These are phyloP conservation scores for Diplodia sapinea DNA, from an alignment of 2,329 filamentous ascomycete species.

Conservation along the genomic window DNA sequence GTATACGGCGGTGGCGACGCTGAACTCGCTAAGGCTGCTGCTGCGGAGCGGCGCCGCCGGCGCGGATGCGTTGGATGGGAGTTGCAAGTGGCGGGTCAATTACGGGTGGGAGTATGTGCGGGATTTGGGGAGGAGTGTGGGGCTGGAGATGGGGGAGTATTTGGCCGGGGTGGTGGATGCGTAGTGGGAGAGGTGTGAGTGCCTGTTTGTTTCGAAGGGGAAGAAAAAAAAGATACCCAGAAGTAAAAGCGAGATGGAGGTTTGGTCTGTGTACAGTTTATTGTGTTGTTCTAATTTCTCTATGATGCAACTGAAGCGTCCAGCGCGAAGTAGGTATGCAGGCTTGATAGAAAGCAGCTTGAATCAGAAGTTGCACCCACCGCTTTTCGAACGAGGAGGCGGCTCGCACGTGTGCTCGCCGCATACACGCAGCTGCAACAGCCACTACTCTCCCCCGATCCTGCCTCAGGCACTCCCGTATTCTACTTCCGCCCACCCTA, in stretches of 20 bases:
- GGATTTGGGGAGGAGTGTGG: conserved; percentile 72
- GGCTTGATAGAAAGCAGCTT: no score
- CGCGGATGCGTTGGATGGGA: conserved; percentile 57
- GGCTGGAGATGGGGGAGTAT: conserved; percentile 78
- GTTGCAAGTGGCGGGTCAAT: conserved; percentile 76
- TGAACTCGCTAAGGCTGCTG: conserved; percentile 72
- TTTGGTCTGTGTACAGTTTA: neutral
- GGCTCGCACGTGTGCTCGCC: neutral
- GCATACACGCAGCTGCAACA: no score
- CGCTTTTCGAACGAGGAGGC: neutral
- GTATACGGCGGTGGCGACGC: conserved; percentile 67
- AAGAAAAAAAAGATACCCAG: conserved; percentile 5
- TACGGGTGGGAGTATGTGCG: conserved; percentile 79
- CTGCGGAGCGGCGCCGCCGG: conserved; percentile 66
- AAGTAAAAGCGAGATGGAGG: neutral
- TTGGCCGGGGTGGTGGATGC: conserved; percentile 18
- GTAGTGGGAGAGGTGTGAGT: neutral
- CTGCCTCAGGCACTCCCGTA: no score
- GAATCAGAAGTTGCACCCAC: neutral
- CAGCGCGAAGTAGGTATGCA: neutral
- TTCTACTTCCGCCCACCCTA: no score
- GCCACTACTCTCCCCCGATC: no score
- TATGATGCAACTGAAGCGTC: neutral
- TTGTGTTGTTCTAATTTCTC: neutral
- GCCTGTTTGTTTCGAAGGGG: no score